Conservation (phyloP, 257 asterid genomes). For the Solanum dulcamara region DNA sequence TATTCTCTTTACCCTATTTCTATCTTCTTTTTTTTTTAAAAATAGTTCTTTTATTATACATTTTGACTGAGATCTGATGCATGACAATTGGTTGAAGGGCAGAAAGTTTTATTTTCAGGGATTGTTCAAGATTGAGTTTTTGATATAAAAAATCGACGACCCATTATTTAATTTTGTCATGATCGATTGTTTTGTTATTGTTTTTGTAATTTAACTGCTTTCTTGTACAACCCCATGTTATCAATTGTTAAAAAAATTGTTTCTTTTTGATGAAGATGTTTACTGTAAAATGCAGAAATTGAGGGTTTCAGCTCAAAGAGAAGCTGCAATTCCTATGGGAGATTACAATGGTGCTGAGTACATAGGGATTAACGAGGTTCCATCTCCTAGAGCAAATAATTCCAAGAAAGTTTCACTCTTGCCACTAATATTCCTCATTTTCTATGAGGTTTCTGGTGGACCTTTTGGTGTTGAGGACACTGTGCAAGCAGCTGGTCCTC, state of each 20-base stretch:
- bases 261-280: neutral
- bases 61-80: neutral
- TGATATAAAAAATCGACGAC: neutral
- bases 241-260: neutral
- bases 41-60: neutral
- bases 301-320: slow-evolving; percentile 5
- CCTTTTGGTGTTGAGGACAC: slow-evolving; percentile 36
- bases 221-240: neutral
- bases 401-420: slow-evolving; percentile 15
- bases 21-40: neutral
- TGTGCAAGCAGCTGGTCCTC: slow-evolving; percentile 35
- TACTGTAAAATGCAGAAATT: slow-evolving; percentile 13
- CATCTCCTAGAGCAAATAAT: slow-evolving; percentile 6
- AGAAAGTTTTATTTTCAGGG: neutral
- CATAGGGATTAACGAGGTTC: slow-evolving; percentile 11
- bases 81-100: neutral
- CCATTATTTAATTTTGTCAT: neutral
- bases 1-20: neutral
- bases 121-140: neutral
- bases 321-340: slow-evolving; percentile 13
- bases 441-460: slow-evolving; percentile 40
- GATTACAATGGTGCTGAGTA: slow-evolving; percentile 10
- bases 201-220: neutral
- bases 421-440: slow-evolving; percentile 33
- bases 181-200: neutral